Evolutionary conservation across 1,284 basidiomycete species (phyloP).

Genomic region (Vanrija pseudolonga): DNA sequence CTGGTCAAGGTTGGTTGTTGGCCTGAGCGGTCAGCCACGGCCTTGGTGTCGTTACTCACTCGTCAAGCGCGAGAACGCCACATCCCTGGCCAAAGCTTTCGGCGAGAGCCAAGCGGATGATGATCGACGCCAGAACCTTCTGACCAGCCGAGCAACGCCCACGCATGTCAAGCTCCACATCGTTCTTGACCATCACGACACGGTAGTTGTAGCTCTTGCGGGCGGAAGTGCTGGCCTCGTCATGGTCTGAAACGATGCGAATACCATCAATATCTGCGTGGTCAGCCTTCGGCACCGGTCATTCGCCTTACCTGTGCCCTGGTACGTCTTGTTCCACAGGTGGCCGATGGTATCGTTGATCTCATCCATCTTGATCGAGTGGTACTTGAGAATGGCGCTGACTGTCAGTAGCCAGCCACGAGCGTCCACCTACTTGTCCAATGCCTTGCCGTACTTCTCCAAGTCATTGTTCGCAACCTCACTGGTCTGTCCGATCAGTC

Average conservation of each 20-base stretch:
- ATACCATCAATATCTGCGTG: conserved; percentile 90
- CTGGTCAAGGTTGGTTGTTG: conserved; percentile 93
- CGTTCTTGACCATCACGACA: conserved; percentile 97
- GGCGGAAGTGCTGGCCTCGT: conserved; percentile 63
- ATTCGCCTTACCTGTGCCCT: conserved; percentile 74
- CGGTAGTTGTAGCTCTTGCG: conserved; percentile 98
- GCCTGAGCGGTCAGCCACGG: conserved; percentile 45
- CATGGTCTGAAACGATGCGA: conserved; percentile 88
- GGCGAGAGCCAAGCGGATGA: conserved; percentile 94
- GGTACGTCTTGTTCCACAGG: conserved; percentile 98
- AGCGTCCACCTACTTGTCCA: conserved; percentile 69
- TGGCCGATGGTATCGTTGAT: conserved; percentile 96
- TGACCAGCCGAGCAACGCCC: conserved; percentile 97
- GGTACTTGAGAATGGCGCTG: conserved; percentile 97
- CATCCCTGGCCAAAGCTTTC: conserved; percentile 98
- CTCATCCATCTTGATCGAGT: conserved; percentile 99
- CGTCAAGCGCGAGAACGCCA: conserved; percentile 94
- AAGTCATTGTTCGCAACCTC: conserved; percentile 92
- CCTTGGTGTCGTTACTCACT: conserved; percentile 45
- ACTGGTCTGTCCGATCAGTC: conserved; percentile 61
- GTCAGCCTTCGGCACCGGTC: neutral
- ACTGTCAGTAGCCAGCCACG: neutral
- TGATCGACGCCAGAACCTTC: conserved; percentile 98
- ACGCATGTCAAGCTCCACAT: conserved; percentile 99
- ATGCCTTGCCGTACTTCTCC: conserved; percentile 93